Evolutionary conservation across 257 asterid genomes (phyloP).

Genomic region (Lycium barbarum): DNA sequence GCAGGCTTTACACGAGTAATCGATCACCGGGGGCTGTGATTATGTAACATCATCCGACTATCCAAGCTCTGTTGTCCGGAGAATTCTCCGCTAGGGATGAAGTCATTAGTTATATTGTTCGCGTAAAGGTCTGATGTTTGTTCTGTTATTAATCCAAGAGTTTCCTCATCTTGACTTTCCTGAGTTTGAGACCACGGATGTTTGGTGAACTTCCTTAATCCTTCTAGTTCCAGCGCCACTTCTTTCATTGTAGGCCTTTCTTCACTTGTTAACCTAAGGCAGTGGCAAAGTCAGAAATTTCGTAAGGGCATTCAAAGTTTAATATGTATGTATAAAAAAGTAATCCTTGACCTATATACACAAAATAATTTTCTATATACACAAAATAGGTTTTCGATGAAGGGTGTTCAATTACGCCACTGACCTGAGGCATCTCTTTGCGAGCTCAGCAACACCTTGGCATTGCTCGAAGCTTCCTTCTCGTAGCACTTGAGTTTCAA

Average conservation of each 20-base stretch:
- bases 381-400: too few relatives aligned
- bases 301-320: too few relatives aligned
- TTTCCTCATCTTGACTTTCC: neutral
- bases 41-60: neutral
- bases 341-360: too few relatives aligned
- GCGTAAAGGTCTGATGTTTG: neutral
- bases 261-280: neutral
- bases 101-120: neutral
- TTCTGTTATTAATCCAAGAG: neutral
- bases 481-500: neutral
- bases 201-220: slow-evolving; percentile 8
- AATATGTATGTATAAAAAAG: too few relatives aligned
- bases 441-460: slow-evolving; percentile 18
- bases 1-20: neutral
- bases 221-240: slow-evolving; percentile 12
- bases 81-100: neutral
- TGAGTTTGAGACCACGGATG: slow-evolving; percentile 27
- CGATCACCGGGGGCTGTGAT: neutral
- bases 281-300: too few relatives aligned
- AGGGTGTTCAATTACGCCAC: too few relatives aligned
- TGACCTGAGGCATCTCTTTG: neutral
- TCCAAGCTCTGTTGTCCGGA: slow-evolving; percentile 9
- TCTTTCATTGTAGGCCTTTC: slow-evolving; percentile 28
- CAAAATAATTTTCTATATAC: too few relatives aligned
- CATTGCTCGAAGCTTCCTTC: slow-evolving; percentile 23